These are phyloP conservation scores for Plantago ovata DNA, from an alignment of 257 asterid species.

Conservation along the genomic window DNA sequence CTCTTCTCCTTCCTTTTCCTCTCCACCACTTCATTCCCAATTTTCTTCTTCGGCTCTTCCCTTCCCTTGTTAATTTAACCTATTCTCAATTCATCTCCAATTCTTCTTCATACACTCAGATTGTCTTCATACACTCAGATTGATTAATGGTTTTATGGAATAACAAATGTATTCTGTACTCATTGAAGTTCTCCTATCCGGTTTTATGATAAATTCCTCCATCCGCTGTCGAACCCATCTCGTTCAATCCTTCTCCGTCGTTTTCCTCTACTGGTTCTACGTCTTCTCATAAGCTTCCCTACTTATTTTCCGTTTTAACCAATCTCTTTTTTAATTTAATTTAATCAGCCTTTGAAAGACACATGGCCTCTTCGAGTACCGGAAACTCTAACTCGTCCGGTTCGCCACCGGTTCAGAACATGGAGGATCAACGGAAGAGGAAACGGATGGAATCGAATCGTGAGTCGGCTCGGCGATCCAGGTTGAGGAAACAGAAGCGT, in stretches of 20 bases:
- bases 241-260: constrained; percentile 45
- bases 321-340: neutral
- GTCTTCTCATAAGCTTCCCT: constrained; percentile 29
- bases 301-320: neutral
- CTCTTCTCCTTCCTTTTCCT: too few species aligned
- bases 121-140: too few species aligned
- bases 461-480: constrained; percentile 34
- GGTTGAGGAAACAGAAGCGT: constrained; percentile 41
- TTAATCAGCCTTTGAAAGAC: neutral
- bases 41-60: too few species aligned
- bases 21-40: too few species aligned
- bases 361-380: constrained; percentile 32
- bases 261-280: constrained; percentile 51
- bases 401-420: constrained; percentile 12
- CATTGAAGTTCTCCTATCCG: constrained; percentile 35
- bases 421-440: constrained; percentile 30
- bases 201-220: constrained; percentile 31
- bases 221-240: constrained; percentile 33
- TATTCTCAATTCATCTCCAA: too few species aligned
- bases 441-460: constrained; percentile 45
- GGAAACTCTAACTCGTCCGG: constrained; percentile 15
- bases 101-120: too few species aligned
- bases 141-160: too few species aligned
- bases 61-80: too few species aligned
- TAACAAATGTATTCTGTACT: constrained; percentile 32